Base-by-base conservation (phyloP, 768 basidiomycete species). In the Collybia mongolica region DNA sequence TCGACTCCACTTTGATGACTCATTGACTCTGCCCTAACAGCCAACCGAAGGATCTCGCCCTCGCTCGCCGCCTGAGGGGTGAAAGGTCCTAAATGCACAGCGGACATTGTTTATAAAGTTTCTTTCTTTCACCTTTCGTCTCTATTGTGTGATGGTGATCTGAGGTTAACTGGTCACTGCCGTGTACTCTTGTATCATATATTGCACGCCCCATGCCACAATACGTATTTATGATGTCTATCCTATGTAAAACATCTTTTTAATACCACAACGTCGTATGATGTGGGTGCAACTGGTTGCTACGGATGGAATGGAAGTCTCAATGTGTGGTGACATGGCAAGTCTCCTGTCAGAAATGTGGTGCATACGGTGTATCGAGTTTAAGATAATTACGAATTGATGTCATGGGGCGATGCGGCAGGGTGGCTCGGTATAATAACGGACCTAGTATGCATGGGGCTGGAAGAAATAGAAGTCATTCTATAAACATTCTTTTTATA, bases 31-130 rank as follows among this genome's bases (percentile, higher is more conserved):
- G 17, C 44, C 17, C 22, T 47, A 56, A 54, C 61, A 86, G 83
- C 63, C 88, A 90, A 80, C 90, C 90, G 60, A 93, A 93, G 77
- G 90, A 93, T 67, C 86, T 93, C 44, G 89, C 90, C 35, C 79
- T 93, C 52, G 90, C 90, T 54, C 80, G 90, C 60, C 88, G 90
- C 66, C 83, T 93, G 69, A 82, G 90, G 53, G 90, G 90, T 63
- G 90, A 91, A 75, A 81, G 90, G 65, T 84, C 88, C 61, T 90
- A 79, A 82, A 60, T 53, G 59, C 51, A 24, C 44, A 41, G 11
- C 40, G 38, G 18, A 23, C 37, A 36, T 38, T 23, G 28, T 49
- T 26, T 39, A 32, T 12, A 32, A 6, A 32, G 32, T 11, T 18
- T 18, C 22, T 39, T 53, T 38, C 20, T 17, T 41, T 51, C 19